phyloP scores from a whole-genome alignment of 345 rosid genomes.

The Corymbia maculata region DNA sequence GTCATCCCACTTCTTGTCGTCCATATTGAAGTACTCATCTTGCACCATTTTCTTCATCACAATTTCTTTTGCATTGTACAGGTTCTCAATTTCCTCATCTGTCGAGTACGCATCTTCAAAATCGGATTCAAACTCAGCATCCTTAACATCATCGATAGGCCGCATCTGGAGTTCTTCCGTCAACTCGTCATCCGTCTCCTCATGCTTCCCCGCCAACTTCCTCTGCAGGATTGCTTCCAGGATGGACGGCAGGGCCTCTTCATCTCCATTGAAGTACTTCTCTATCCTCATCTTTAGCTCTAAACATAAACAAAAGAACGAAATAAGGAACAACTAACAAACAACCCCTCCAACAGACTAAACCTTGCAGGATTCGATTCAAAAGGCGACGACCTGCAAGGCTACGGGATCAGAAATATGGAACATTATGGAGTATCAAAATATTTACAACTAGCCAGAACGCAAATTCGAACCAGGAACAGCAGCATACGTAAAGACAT shows the following conservation, averaged over 20 bases:
- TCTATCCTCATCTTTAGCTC: slow-evolving; percentile 58
- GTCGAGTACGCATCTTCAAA: slow-evolving; percentile 54
- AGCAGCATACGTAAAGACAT: neutral
- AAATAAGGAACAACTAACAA: neutral
- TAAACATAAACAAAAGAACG: slow-evolving; percentile 2
- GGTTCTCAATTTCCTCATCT: slow-evolving; percentile 68
- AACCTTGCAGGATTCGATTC: neutral
- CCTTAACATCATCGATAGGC: slow-evolving; percentile 47
- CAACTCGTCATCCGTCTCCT: slow-evolving; percentile 70
- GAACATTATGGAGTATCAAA: neutral
- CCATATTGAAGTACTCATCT: slow-evolving; percentile 73
- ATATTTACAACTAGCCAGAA: neutral
- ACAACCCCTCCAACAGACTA: neutral
- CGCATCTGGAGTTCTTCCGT: slow-evolving; percentile 26
- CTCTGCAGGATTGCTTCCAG: slow-evolving; percentile 60
- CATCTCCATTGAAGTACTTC: slow-evolving; percentile 71
- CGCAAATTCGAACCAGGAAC: neutral
- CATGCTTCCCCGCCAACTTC: slow-evolving; percentile 44
- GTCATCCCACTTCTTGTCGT: slow-evolving; percentile 76
- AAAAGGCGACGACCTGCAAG: neutral
- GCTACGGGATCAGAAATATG: neutral
- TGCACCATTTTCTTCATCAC: slow-evolving; percentile 39
- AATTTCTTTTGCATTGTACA: slow-evolving; percentile 48
- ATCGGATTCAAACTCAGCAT: slow-evolving; percentile 65
- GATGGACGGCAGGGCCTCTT: slow-evolving; percentile 58